Base-by-base conservation (phyloP, 1,139 yeast genomes). In the Protomyces inundatus region DNA sequence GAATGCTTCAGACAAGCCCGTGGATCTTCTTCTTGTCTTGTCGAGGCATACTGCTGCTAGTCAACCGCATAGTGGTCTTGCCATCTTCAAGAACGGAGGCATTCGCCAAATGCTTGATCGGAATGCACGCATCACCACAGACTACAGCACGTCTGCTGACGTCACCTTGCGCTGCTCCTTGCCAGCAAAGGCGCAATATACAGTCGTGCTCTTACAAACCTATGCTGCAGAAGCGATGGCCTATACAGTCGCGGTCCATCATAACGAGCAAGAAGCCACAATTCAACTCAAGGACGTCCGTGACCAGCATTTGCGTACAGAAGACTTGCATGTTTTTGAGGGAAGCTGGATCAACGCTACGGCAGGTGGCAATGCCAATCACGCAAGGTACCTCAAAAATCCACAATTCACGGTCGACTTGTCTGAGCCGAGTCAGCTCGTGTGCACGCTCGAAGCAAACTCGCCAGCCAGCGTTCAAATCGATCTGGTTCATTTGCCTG, bases 331-430 rank as follows among this genome's bases (percentile, higher is more conserved):
- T 0, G 72, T 74, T 1, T 64, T 74, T 0, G 70, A 73, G 0
- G 86, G 81, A 9, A 74, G 72, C 37, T 87, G 93, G 91, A 75
- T 74, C 12, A 69, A 72, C 1, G 73, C 73, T 1, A 74, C 74
- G 14, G 74, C 80, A 53, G 90, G 89, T 1, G 91, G 93, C 0
- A 81, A 80, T 67, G 82, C 85, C 82, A 69, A 81, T 0, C 68
- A 77, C 53, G 75, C 82, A 1, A 74, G 81, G 0, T 88, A 80
- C 69, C 75, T 81, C 42, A 73, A 76, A 48, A 88, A 88, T 69
- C 95, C 96, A 0, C 90, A 87, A 68, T 87, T 77, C 70, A 75
- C 76, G 60, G 76, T 72, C 69, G 70, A 66, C 75, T 61, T 53
- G 61, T 14, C 45, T 70, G 66, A 61, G 70, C 66, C 32, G 55